phyloP scores from a whole-genome alignment of 2,329 filamentous ascomycete genomes.

The Aureobasidium sp. region DNA sequence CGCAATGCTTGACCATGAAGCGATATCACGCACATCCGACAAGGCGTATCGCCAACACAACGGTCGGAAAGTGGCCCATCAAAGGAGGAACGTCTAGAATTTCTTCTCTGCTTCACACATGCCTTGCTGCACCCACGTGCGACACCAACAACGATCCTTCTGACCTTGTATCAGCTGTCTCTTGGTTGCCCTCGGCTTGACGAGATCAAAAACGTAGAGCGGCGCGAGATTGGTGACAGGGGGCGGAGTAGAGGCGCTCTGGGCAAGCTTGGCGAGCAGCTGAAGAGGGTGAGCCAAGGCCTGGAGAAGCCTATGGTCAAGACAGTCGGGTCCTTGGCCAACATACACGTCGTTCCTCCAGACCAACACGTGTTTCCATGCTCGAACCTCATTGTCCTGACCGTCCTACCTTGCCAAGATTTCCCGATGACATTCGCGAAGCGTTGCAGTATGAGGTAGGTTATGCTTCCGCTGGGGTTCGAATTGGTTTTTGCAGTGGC shows the following conservation, averaged over 20 bases:
- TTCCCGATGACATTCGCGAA: constrained; percentile 3
- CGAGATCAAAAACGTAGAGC: not conserved
- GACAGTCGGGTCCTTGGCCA: not conserved
- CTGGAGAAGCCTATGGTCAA: not conserved
- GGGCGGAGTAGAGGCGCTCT: constrained; percentile 1
- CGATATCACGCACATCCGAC: not conserved
- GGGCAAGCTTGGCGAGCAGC: not conserved
- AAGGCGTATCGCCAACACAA: not conserved
- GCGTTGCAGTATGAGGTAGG: constrained; percentile 6
- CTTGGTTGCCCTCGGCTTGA: not conserved
- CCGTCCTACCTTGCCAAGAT: not conserved
- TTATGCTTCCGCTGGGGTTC: not conserved
- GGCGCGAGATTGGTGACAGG: not conserved
- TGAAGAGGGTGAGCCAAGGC: not conserved
- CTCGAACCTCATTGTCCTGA: constrained; percentile 10
- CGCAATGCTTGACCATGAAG: not conserved
- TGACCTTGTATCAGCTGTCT: not conserved
- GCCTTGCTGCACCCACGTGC: not conserved
- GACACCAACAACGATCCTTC: not conserved
- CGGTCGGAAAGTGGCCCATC: not conserved
- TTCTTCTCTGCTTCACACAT: not conserved
- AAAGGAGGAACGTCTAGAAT: not conserved
- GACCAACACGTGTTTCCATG: constrained; percentile 3
- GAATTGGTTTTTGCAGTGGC: constrained; percentile 8
- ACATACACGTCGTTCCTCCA: not conserved